Evolutionary conservation across 2,329 filamentous ascomycete species (phyloP), one percentile per base, ranked within the genome.

Genomic region (Dactylellina leptospora): DNA sequence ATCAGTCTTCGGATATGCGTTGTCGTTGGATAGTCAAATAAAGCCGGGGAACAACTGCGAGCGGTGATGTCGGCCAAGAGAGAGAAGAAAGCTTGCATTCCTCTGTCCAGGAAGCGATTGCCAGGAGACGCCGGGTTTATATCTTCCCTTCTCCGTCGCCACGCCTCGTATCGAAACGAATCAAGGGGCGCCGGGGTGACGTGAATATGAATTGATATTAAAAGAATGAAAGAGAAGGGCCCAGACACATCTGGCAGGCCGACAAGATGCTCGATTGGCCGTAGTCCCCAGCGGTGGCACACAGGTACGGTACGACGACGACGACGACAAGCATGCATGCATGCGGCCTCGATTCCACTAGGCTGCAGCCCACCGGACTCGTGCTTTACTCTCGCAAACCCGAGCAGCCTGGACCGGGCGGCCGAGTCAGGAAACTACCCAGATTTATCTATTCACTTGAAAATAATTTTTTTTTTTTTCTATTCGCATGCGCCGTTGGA

Each of bases 121-220:
- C 16, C 45, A 50, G 62, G 62, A 54, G 47, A 54, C 36, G 53
- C 54, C 25, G 27, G 27, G 44, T 54, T 42, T 68, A 68, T 68
- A 53, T 18, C 44, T 11, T 22, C 40, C 8, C 20, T 51, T 30
- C n/a, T 30, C 20, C n/a, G 20, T 9, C 9, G n/a, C 8, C 30
- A 33, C 6, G 30, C 30, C 30, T 33, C 6, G 13, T 6, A 33
- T 33, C 6, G 6, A 33, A 13, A 6, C 30, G 30, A 6, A 33
- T 6, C 13, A 6, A 6, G 30, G 30, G 13, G 30, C 30, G 6
- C 30, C 30, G 13, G 13, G 6, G 30, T 13, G 13, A 33, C 6
- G 30, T 33, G 30, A 6, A 33, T 6, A 33, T 6, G 6, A 42
- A 42, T 42, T 42, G n/a, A 42, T 42, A 42, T 42, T 8, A n/a